Evolutionary conservation across 495 filamentous ascomycete species (phyloP).

Genomic region (Tirmania nivea): DNA sequence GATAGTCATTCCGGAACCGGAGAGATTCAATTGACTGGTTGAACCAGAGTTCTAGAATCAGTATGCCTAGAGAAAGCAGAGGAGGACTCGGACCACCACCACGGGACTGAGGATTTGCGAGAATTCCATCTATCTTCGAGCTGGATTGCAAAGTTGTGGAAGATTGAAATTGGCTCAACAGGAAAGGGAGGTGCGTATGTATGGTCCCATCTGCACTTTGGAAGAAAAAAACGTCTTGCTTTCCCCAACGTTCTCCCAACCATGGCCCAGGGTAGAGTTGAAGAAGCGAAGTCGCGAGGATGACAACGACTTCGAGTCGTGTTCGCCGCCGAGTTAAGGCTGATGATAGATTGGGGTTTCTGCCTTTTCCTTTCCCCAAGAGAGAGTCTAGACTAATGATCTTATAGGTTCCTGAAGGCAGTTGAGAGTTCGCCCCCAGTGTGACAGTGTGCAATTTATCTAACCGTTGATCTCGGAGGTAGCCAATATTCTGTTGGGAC

Average conservation of each 20-base stretch:
- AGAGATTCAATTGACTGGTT: constrained; percentile 14
- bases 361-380: too few species aligned
- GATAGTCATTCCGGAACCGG: constrained; percentile 5
- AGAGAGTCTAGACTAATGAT: too few species aligned
- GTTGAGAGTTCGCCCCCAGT: too few species aligned
- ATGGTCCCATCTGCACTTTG: background rate
- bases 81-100: background rate
- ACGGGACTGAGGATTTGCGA: too few species aligned
- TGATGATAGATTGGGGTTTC: too few species aligned
- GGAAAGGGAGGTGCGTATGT: background rate
- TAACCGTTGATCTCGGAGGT: too few species aligned
- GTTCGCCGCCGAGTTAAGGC: background rate
- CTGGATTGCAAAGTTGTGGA: background rate
- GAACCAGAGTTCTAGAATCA: constrained; percentile 25
- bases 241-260: constrained; percentile 2
- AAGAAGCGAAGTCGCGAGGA: constrained; percentile 3
- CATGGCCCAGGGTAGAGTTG: constrained; percentile 11
- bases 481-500: too few species aligned
- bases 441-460: too few species aligned
- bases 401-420: too few species aligned
- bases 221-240: constrained; percentile 10
- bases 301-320: constrained; percentile 8
- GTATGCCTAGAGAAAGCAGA: constrained; percentile 16
- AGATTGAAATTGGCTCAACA: background rate
- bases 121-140: too few species aligned